Percentiles rank a stretch among this genome's conserved stretches.
Conservation (phyloP, 148 eudicot species). For the Chenopodium formosanum region DNA sequence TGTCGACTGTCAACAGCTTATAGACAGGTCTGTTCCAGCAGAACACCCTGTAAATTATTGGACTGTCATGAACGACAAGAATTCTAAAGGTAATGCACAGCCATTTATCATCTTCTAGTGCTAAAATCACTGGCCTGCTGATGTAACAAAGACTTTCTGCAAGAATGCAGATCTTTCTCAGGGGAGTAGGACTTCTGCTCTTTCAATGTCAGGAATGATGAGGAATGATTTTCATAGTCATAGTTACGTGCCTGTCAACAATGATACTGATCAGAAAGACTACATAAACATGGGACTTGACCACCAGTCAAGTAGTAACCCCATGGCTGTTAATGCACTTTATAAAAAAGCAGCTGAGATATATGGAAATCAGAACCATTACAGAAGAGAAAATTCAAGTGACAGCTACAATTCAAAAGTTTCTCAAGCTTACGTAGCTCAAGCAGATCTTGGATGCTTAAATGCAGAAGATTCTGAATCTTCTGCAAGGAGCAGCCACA, state of each 20-base stretch:
- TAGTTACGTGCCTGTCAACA: not conserved
- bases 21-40: not conserved
- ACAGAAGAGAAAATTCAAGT: slow-evolving; percentile 14
- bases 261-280: not conserved
- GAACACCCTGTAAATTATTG: not conserved
- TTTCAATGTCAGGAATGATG: not conserved
- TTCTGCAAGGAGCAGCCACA: slow-evolving; percentile 17
- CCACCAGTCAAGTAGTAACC: not conserved
- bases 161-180: slow-evolving; percentile 8
- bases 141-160: slow-evolving; percentile 8
- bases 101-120: not conserved
- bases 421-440: slow-evolving; percentile 18
- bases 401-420: slow-evolving; percentile 21
- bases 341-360: slow-evolving; percentile 17
- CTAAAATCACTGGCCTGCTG: not conserved
- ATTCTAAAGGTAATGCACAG: not conserved
- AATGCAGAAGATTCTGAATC: slow-evolving; percentile 20
- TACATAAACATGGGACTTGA: not conserved
- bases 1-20: not conserved
- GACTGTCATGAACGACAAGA: not conserved
- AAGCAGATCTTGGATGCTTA: not conserved
- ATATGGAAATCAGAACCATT: not conserved
- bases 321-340: slow-evolving; percentile 11
- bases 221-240: not conserved
- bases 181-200: not conserved